Percentiles rank a stretch among this genome's conserved stretches.
phyloP scores from a whole-genome alignment of 768 basidiomycete species.

The Tulasnella sp. region DNA sequence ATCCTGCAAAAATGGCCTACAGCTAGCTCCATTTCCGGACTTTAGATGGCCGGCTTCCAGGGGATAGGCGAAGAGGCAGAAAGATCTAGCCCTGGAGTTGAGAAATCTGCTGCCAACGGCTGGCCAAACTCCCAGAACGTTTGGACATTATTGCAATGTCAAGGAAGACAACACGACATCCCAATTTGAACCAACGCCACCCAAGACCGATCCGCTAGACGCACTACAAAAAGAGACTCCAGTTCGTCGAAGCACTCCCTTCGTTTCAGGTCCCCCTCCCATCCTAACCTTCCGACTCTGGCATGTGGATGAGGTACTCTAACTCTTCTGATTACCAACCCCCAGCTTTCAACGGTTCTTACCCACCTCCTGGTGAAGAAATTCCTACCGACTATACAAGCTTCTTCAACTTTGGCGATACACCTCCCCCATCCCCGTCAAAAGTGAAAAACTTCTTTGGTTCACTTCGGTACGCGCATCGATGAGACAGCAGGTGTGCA shows the following conservation, averaged over 20 bases:
- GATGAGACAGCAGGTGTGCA: not conserved
- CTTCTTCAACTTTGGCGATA: not conserved
- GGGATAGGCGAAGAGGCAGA: no score
- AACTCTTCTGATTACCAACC: not conserved
- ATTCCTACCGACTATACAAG: not conserved
- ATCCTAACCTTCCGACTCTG: not conserved
- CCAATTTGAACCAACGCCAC: not conserved
- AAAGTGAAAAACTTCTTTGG: not conserved
- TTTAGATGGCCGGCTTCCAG: no score
- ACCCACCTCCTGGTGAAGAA: not conserved
- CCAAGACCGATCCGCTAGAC: not conserved
- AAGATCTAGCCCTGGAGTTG: no score
- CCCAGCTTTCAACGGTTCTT: not conserved
- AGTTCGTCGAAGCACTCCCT: no score
- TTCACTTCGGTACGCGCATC: not conserved
- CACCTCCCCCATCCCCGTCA: not conserved
- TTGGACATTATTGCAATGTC: not conserved
- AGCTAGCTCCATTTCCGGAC: no score
- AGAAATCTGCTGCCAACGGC: not conserved
- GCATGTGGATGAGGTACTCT: not conserved
- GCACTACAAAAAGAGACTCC: not conserved
- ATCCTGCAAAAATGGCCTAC: no score
- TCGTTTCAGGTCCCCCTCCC: not conserved
- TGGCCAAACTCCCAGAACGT: not conserved
- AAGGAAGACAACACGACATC: not conserved